Conservation (phyloP, 805 yeast genomes). For the Lachancea quebecensis region DNA sequence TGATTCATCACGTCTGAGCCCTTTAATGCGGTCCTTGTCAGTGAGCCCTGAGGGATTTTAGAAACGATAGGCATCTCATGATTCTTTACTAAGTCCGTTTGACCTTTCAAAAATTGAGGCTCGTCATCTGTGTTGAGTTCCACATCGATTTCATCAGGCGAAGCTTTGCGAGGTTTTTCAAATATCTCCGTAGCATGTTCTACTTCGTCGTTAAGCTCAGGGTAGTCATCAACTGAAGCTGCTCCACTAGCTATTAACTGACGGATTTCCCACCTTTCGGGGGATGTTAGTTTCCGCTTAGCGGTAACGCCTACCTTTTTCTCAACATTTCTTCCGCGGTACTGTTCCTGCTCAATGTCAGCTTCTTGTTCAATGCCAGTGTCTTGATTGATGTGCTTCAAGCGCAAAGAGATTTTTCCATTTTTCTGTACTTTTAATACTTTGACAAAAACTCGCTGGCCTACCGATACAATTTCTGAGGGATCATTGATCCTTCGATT, state of each 20-base stretch:
- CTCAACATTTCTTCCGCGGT: constrained; percentile 12
- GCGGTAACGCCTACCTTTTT: constrained; percentile 9
- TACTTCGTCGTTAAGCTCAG: constrained; percentile 45
- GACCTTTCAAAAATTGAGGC: constrained; percentile 66
- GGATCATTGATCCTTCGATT: constrained; percentile 47
- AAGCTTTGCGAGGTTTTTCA: neutral
- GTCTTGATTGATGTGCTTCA: constrained; percentile 66
- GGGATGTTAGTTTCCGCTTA: constrained; percentile 60
- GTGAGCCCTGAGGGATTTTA: constrained; percentile 71
- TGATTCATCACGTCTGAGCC: constrained; percentile 67
- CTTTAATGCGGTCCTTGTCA: constrained; percentile 64
- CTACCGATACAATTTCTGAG: constrained; percentile 45
- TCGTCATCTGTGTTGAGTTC: constrained; percentile 56
- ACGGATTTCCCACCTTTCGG: constrained; percentile 85
- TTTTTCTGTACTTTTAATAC: constrained; percentile 42
- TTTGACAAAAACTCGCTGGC: constrained; percentile 61
- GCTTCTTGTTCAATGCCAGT: constrained; percentile 42
- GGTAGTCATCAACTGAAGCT: constrained; percentile 58
- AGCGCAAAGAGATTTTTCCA: constrained; percentile 49
- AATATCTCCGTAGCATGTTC: constrained; percentile 22
- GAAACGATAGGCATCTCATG: constrained; percentile 52
- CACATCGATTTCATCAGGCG: constrained; percentile 52
- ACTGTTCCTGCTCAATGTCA: constrained; percentile 5
- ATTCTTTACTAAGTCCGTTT: constrained; percentile 22
- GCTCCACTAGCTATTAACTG: constrained; percentile 80